Percentiles rank a stretch among this genome's conserved stretches.
These are phyloP conservation scores for Aspergillus ustus DNA, from an alignment of 2,329 filamentous ascomycete species.

Conservation along the genomic window DNA sequence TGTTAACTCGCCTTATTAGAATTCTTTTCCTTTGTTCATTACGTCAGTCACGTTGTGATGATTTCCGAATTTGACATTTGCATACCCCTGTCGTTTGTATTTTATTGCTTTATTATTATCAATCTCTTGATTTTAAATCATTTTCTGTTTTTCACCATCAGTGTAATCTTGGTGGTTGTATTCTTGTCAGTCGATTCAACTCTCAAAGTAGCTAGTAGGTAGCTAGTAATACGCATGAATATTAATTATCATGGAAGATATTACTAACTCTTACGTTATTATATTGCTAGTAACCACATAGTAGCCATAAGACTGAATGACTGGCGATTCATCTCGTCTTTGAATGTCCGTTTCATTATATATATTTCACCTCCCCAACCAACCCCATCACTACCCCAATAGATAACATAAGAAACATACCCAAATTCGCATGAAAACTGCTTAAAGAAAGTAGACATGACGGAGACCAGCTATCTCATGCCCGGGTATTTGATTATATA, in stretches of 20 bases:
- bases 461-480: conserved; percentile 18
- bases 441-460: conserved; percentile 5
- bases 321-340: too few relatives aligned
- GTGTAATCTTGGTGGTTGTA: background rate
- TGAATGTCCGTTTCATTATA: background rate
- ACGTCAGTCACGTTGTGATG: conserved; percentile 11
- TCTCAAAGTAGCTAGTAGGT: background rate
- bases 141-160: background rate
- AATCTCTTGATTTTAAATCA: background rate
- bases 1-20: conserved; percentile 72
- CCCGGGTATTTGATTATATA: conserved; percentile 18
- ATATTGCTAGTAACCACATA: too few relatives aligned
- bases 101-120: conserved; percentile 6
- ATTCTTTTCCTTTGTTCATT: conserved; percentile 11
- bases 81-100: conserved; percentile 17
- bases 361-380: background rate
- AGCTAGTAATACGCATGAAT: background rate
- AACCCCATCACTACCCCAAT: background rate
- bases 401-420: background rate
- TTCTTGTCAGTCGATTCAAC: background rate
- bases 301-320: too few relatives aligned
- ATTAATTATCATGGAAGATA: background rate
- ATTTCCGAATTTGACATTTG: conserved; percentile 10
- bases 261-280: too few relatives aligned
- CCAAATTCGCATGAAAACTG: background rate